Conservation (phyloP, 768 basidiomycete genomes). For the Hygrocybe coccinea region DNA sequence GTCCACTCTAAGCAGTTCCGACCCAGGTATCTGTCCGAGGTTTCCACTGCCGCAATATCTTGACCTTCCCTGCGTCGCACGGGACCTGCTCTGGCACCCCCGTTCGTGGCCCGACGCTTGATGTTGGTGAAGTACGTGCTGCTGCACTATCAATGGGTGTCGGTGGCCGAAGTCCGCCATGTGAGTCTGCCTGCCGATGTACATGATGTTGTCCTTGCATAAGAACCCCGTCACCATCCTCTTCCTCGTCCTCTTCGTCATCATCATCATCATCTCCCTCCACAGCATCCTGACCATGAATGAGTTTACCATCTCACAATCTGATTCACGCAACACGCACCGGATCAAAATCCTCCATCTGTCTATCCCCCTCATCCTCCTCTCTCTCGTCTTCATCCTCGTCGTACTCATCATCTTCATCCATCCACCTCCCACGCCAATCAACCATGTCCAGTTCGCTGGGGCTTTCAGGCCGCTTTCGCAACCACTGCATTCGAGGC, state of each 20-base stretch:
- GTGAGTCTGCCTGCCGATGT: constrained; percentile 25
- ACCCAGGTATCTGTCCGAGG: constrained; percentile 31
- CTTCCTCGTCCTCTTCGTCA: constrained; percentile 60
- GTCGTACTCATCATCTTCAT: constrained; percentile 52
- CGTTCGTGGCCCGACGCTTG: constrained; percentile 42
- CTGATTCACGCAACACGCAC: constrained; percentile 37
- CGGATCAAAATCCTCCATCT: constrained; percentile 84
- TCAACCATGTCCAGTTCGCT: constrained; percentile 85
- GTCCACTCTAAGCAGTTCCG: constrained; percentile 37
- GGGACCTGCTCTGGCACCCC: constrained; percentile 37
- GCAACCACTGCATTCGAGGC: constrained; percentile 95
- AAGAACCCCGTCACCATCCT: constrained; percentile 37
- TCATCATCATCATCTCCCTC: constrained; percentile 54
- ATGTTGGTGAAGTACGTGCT: constrained; percentile 50
- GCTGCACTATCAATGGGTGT: constrained; percentile 37
- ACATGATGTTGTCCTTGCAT: constrained; percentile 19
- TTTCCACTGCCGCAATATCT: constrained; percentile 47
- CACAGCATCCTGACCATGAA: constrained; percentile 40
- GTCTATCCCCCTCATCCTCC: constrained; percentile 66
- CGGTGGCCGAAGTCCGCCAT: constrained; percentile 25
- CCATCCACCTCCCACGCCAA: constrained; percentile 86
- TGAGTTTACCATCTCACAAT: constrained; percentile 1
- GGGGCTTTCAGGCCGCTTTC: constrained; percentile 75
- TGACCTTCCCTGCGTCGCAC: constrained; percentile 40
- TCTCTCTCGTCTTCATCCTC: constrained; percentile 72